A percentile compares a stretch with the other conserved stretches of the same genome.
Conservation (phyloP, 2,329 filamentous ascomycete species). For the Trichoderma oligosporum region DNA sequence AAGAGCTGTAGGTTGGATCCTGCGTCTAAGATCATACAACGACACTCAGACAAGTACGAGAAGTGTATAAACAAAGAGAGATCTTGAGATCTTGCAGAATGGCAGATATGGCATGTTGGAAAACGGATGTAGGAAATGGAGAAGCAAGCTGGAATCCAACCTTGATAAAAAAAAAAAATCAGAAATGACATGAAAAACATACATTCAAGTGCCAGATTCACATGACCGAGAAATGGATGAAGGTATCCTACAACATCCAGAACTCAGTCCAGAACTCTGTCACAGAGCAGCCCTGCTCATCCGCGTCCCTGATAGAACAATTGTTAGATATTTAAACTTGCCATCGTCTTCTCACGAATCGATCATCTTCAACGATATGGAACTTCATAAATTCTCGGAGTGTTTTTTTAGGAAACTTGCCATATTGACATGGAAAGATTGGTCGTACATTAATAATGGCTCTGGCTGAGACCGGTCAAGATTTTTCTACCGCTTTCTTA, state of each 20-base stretch:
- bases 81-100: neutral
- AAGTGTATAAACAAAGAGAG: neutral
- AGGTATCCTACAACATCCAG: neutral
- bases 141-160: neutral
- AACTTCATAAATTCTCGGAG: neutral
- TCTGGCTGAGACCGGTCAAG: neutral
- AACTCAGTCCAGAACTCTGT: neutral
- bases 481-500: no score
- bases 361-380: neutral
- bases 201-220: slow-evolving; percentile 4
- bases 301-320: neutral
- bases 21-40: no score
- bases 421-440: neutral
- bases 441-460: neutral
- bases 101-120: neutral
- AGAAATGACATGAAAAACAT: no score
- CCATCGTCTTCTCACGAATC: neutral
- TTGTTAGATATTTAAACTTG: no score
- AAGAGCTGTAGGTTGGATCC: no score
- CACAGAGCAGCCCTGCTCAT: neutral
- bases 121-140: neutral
- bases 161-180: neutral
- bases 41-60: neutral
- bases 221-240: neutral
- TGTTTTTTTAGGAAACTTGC: neutral